Evolutionary conservation across 768 basidiomycete genomes (phyloP), one percentile per base, ranked within the genome.

Genomic region (Roridomyces roridus): DNA sequence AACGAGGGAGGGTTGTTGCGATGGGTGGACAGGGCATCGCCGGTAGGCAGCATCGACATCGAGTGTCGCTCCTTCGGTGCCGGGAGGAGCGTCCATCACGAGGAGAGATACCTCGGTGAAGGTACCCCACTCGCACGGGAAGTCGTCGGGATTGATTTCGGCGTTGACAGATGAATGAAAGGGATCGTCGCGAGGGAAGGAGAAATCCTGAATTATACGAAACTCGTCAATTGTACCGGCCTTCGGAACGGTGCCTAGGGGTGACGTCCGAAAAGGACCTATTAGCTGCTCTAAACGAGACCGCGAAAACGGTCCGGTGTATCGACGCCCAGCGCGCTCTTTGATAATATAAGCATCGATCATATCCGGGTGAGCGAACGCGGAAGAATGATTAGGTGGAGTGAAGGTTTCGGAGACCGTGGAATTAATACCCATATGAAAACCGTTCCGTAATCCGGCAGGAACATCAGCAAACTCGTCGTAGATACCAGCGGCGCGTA

Each of bases 21-120:
- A 51, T 0, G 73, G 76, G 10, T 46, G 55, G 5, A 75, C 70
- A 3, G 77, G 77, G 15, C 69, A 67, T 40, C 63, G 64, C 4
- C 72, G 60, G 47, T 72, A 77, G 6, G 78, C 74, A 0, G 74
- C 57, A 26, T 74, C 68, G 2, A 80, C 69, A 46, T 80, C 77
- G 28, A 75, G 70, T 0, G 74, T 70, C 0, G 76, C 70, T 0
- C 68, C 78, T 47, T 74, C 62, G 0, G 75, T 61, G 5, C 73
- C 73, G 0, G 60, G 59, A 0, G 78, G 78, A 0, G 72, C 68
- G 20, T 66, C 46, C 10, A 68, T 63, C 0, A 76, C 63, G 1
- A 70, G 31, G 0, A 65, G 46, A 14, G 47, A 64, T 29, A 66
- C 65, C 6, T 67, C 57, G 0, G 60, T 55, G 40, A 74, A 76